phyloP scores from a whole-genome alignment of 768 basidiomycete species.

The Royoungia palumana region DNA sequence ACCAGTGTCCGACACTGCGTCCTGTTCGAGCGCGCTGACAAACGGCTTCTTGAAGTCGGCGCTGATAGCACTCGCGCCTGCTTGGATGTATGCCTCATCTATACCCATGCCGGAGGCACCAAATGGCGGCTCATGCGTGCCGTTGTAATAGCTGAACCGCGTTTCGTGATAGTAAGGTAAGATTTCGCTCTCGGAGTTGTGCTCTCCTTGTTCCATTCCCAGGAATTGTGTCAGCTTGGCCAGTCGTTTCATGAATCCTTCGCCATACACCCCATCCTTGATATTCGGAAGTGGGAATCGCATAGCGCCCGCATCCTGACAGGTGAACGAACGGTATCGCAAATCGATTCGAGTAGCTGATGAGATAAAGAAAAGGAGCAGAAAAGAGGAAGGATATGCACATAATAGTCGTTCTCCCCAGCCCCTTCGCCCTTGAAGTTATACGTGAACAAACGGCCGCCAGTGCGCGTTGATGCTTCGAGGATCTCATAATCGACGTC shows the following conservation, averaged over 20 bases:
- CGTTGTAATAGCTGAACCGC: constrained; percentile 9
- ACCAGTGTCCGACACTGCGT: constrained; percentile 14
- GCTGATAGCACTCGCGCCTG: constrained; percentile 18
- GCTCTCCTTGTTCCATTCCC: constrained; percentile 17
- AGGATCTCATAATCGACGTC: constrained; percentile 44
- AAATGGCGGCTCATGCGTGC: constrained; percentile 3
- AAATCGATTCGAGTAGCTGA: no score
- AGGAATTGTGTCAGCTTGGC: constrained; percentile 31
- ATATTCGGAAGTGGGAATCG: constrained; percentile 27
- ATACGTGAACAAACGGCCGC: constrained; percentile 45
- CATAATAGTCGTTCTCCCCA: constrained; percentile 34
- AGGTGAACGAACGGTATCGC: no score
- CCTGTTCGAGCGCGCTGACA: constrained; percentile 10
- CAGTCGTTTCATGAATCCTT: constrained; percentile 29
- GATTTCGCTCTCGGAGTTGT: constrained; percentile 16
- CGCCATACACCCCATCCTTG: constrained; percentile 11
- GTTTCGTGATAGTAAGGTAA: constrained; percentile 18
- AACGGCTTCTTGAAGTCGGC: constrained; percentile 18
- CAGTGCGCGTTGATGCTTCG: constrained; percentile 38
- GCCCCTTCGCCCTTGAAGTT: constrained; percentile 30
- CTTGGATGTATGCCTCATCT: constrained; percentile 9
- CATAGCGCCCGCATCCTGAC: constrained; percentile 38
- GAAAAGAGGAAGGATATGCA: constrained; percentile 1
- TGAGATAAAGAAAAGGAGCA: no score
- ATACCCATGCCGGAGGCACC: constrained; percentile 7